phyloP scores from a whole-genome alignment of 352 stramenopile genomes.

The Hyaloperonospora brassicae region DNA sequence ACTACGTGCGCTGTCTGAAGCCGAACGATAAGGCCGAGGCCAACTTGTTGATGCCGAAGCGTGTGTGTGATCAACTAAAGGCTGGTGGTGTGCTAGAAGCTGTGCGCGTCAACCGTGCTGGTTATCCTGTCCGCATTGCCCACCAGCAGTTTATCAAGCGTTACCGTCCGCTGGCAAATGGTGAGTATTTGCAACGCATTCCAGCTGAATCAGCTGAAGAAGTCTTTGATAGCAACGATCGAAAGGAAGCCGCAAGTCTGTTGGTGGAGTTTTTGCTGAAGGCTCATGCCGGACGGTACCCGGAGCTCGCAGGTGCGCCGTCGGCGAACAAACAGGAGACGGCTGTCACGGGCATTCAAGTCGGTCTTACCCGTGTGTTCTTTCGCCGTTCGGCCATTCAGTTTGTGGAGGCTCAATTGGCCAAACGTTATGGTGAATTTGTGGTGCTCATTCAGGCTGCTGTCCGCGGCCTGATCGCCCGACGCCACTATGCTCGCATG shows the following conservation, averaged over 20 bases:
- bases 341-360: conserved; percentile 59
- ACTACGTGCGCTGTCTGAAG: conserved; percentile 99
- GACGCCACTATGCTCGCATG: conserved; percentile 42
- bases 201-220: conserved; percentile 44
- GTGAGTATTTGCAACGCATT: conserved; percentile 51
- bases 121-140: conserved; percentile 94
- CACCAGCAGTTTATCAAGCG: conserved; percentile 90
- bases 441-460: conserved; percentile 76
- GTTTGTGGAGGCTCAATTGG: conserved; percentile 78
- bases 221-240: conserved; percentile 42
- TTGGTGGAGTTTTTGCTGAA: conserved; percentile 63
- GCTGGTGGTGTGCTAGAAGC: conserved; percentile 99
- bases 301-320: conserved; percentile 32
- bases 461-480: conserved; percentile 50
- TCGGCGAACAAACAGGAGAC: conserved; percentile 36
- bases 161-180: conserved; percentile 74
- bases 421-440: conserved; percentile 81
- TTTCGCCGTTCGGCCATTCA: conserved; percentile 80
- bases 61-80: conserved; percentile 93
- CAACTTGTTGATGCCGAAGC: conserved; percentile 76
- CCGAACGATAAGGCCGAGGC: conserved; percentile 93
- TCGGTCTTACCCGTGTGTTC: conserved; percentile 74
- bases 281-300: conserved; percentile 61
- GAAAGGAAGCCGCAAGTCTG: conserved; percentile 43
- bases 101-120: conserved; percentile 94